A percentile compares a stretch with the other conserved stretches of the same genome.
Conservation (phyloP, 202 grass and related monocot species). For the Cymbopogon flexuosus region DNA sequence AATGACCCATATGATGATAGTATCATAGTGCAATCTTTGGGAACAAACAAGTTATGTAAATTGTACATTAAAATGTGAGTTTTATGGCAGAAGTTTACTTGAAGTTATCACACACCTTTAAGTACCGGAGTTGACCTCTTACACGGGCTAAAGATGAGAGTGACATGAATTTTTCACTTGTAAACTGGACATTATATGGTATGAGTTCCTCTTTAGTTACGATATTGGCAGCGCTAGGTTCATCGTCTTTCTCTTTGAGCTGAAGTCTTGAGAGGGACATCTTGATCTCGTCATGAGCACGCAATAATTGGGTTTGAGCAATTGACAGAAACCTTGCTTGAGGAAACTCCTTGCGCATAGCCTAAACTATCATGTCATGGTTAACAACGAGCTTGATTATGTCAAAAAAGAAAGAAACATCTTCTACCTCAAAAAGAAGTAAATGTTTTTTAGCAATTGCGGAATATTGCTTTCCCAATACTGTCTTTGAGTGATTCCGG, state of each 20-base stretch:
- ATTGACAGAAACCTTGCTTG: conserved; percentile 80
- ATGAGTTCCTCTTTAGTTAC: conserved; percentile 74
- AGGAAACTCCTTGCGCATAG: conserved; percentile 73
- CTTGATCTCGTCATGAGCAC: conserved; percentile 88
- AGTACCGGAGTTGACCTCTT: conserved; percentile 84
- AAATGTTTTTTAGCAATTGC: conserved; percentile 73
- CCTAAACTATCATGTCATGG: conserved; percentile 48
- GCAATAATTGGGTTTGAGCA: conserved; percentile 73
- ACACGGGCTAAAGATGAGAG: conserved; percentile 66
- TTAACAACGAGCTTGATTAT: not conserved
- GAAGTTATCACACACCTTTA: conserved; percentile 53
- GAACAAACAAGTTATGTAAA: not conserved
- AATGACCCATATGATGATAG: not conserved
- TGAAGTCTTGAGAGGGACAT: conserved; percentile 79
- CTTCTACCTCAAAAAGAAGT: conserved; percentile 80
- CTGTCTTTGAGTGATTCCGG: conserved; percentile 59
- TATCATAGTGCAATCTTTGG: not conserved
- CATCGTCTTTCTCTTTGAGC: conserved; percentile 71
- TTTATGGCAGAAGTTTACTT: not conserved
- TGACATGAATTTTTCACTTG: conserved; percentile 74
- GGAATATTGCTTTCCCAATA: conserved; percentile 50
- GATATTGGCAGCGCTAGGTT: conserved; percentile 61
- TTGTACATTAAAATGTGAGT: conserved; percentile 22
- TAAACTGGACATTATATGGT: conserved; percentile 70
- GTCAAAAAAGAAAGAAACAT: conserved; percentile 14